These are phyloP conservation scores for Vigna unguiculata DNA, from an alignment of 306 rosid genomes.

Conservation along the genomic window DNA sequence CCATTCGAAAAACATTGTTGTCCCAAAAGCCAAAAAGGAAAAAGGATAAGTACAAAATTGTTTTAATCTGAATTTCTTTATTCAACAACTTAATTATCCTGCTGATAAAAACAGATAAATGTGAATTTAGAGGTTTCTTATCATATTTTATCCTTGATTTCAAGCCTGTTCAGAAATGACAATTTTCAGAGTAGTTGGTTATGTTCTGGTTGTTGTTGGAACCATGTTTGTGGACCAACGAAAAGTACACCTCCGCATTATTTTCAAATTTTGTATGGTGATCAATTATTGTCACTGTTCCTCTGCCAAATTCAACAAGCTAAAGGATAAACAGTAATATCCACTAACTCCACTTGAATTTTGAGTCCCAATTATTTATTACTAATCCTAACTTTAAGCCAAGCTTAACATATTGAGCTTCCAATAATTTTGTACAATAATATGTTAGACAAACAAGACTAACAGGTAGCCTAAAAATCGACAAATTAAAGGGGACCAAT, in stretches of 20 bases:
- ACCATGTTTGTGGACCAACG: neutral
- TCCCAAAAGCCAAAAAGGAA: neutral
- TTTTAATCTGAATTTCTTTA: neutral
- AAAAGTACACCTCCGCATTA: constrained; percentile 16
- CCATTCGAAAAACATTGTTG: neutral
- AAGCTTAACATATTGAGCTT: neutral
- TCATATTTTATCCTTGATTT: neutral
- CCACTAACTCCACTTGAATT: neutral
- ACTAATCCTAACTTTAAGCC: neutral
- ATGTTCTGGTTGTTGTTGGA: neutral
- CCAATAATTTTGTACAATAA: neutral
- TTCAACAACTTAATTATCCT: neutral
- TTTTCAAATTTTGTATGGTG: constrained; percentile 26
- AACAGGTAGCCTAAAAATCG: neutral
- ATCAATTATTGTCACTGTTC: constrained; percentile 26
- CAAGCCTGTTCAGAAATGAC: constrained; percentile 17
- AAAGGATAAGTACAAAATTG: neutral
- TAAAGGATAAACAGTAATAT: neutral
- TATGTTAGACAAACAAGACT: constrained; percentile 21
- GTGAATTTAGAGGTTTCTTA: neutral
- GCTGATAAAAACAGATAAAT: neutral
- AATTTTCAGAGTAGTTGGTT: constrained; percentile 5
- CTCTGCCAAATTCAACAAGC: neutral
- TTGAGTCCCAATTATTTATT: neutral
- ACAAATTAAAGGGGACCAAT: constrained; percentile 19